Base-by-base conservation (phyloP, 345 rosid genomes). In the Sonneratia alba region DNA sequence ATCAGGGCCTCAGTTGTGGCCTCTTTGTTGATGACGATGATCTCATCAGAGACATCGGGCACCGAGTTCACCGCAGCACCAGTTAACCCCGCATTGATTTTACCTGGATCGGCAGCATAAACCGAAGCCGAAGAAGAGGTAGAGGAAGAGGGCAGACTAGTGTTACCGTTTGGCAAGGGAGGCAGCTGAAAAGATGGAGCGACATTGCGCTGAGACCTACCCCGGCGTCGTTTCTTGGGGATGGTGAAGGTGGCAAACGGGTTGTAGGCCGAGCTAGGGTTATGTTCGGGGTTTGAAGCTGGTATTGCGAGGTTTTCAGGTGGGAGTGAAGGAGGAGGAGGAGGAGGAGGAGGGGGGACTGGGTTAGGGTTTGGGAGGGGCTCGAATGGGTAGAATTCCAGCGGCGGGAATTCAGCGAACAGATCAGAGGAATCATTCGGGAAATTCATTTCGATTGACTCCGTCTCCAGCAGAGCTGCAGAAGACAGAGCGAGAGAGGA, bases 21-120 rank as follows among this genome's bases (percentile, higher is more conserved):
- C n/a, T 95, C 97, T 71, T 84, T 90, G 69, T 92, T 95, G 77
- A 95, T 90, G 42, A 91, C 91, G 32, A 95, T 92, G 74, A 95
- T 95, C 84, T 95, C 99, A 68, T 90, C 97, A 15, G 89, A 81
- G 0, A 87, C 72, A 59, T 86, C 82, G 70, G 76, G 89, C 53
- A 67, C 56, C 22, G 71, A 55, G 9, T 84, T 11, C 59, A 42
- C 53, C 49, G 42, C 34, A 12, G 22, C 64, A 24, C 18, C 11
- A 71, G 77, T 21, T 55, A 66, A 37, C 36, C 59, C 70, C 53
- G 73, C 72, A 57, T 59, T 49, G 77, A 57, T 48, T 75, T 65
- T 62, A 75, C 70, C 65, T 27, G 70, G 36, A 64, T 82, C 81
- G 73, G 76, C 68, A 47, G 80, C 69, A 45, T 68, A 48, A 49